Evolutionary conservation across 2,329 filamentous ascomycete genomes (phyloP).

Genomic region (Onygenales sp.): DNA sequence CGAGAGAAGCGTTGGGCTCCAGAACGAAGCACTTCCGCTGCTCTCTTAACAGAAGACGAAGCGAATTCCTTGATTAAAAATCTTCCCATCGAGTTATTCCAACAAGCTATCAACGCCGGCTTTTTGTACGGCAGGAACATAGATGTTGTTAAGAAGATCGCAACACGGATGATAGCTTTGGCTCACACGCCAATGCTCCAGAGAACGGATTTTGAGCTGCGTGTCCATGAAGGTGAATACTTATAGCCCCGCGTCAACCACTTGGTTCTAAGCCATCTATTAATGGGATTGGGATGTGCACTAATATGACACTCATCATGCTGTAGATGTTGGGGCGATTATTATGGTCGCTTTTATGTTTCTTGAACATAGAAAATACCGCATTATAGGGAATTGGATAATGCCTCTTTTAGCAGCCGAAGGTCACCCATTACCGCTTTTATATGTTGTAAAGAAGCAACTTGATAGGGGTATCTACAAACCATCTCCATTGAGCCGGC

Average conservation of each 20-base stretch:
- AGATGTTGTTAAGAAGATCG: background rate
- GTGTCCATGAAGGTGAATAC: too few species aligned
- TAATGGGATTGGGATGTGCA: too few species aligned
- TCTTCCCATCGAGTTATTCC: background rate
- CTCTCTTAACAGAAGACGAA: background rate
- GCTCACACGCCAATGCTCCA: too few species aligned
- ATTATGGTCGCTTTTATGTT: background rate
- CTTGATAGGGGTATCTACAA: background rate
- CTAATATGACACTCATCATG: too few species aligned
- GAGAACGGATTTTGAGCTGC: too few species aligned
- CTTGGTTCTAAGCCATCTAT: too few species aligned
- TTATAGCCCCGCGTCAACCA: too few species aligned
- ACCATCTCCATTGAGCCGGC: background rate
- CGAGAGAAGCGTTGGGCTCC: background rate
- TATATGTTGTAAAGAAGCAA: conserved; percentile 1
- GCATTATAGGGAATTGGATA: background rate
- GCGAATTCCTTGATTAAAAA: background rate
- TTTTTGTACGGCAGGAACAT: background rate
- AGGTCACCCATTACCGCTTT: background rate
- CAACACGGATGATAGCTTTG: too few species aligned
- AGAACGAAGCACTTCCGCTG: background rate
- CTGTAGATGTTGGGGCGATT: background rate
- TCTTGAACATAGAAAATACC: background rate
- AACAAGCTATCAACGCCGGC: background rate
- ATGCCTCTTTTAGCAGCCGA: background rate